Percentiles rank a stretch among this genome's conserved stretches.
phyloP scores from a whole-genome alignment of 352 stramenopile species.

The Aphanomyces invadans region DNA sequence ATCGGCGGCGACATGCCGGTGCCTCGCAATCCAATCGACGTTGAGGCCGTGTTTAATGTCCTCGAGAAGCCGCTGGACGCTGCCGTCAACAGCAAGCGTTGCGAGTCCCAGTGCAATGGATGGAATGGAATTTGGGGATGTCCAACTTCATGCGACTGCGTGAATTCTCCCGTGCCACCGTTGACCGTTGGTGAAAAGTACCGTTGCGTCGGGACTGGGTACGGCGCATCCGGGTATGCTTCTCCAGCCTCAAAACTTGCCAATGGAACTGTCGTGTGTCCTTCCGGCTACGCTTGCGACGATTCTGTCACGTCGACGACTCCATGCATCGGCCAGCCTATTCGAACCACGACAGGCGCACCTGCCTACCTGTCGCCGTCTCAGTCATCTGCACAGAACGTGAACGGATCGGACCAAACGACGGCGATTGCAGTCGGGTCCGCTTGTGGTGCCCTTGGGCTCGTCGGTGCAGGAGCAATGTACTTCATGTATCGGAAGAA shows the following conservation, averaged over 20 bases:
- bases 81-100: neutral
- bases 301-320: neutral
- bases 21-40: neutral
- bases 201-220: neutral
- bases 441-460: neutral
- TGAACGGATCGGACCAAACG: neutral
- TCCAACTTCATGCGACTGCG: conserved; percentile 8
- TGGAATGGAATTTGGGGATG: conserved; percentile 1
- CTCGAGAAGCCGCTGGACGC: neutral
- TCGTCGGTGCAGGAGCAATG: neutral
- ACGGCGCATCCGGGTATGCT: neutral
- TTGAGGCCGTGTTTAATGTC: neutral
- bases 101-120: conserved; percentile 8
- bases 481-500: conserved; percentile 3
- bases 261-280: conserved; percentile 4
- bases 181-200: neutral
- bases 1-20: neutral
- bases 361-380: neutral
- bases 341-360: neutral
- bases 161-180: neutral
- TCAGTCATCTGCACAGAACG: neutral
- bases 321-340: neutral
- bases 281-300: neutral
- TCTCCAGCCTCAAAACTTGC: neutral
- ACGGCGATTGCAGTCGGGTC: conserved; percentile 8